Conservation (phyloP, 1,284 basidiomycete species). For the Cryptococcus wingfieldii region DNA sequence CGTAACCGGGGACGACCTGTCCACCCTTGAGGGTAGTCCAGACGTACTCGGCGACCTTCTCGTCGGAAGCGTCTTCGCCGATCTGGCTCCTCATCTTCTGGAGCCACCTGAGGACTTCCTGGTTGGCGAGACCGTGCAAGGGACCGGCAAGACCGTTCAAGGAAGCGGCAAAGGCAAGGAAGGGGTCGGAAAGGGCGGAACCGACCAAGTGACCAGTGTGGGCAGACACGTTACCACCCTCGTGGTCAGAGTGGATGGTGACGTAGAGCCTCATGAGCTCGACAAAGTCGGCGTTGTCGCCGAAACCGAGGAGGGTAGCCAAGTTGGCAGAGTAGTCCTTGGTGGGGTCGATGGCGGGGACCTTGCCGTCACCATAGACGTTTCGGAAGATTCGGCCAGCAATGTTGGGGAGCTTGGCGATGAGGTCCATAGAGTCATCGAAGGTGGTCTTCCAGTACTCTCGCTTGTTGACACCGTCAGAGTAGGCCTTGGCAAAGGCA, state of each 20-base stretch:
- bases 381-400: conserved; percentile 97
- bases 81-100: conserved; percentile 83
- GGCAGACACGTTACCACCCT: conserved; percentile 98
- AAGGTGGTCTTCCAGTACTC: conserved; percentile 97
- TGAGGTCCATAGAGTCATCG: conserved; percentile 96
- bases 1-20: conserved; percentile 90
- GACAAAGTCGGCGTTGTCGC: conserved; percentile 81
- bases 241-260: conserved; percentile 97
- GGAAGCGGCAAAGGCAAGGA: conserved; percentile 89
- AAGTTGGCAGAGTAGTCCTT: conserved; percentile 96
- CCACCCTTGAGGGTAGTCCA: conserved; percentile 88
- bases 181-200: conserved; percentile 95
- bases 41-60: conserved; percentile 84
- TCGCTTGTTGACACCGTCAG: conserved; percentile 85
- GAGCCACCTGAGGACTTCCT: conserved; percentile 85
- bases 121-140: conserved; percentile 92
- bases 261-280: conserved; percentile 96
- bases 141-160: conserved; percentile 96
- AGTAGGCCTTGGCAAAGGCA: conserved; percentile 93
- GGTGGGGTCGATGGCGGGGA: conserved; percentile 77
- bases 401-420: conserved; percentile 95
- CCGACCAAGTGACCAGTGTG: conserved; percentile 95
- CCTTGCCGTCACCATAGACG: conserved; percentile 78
- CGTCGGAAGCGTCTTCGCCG: conserved; percentile 74
- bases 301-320: conserved; percentile 86